Conservation (phyloP, 2,329 filamentous ascomycete species). For the Exophiala viscosa region DNA sequence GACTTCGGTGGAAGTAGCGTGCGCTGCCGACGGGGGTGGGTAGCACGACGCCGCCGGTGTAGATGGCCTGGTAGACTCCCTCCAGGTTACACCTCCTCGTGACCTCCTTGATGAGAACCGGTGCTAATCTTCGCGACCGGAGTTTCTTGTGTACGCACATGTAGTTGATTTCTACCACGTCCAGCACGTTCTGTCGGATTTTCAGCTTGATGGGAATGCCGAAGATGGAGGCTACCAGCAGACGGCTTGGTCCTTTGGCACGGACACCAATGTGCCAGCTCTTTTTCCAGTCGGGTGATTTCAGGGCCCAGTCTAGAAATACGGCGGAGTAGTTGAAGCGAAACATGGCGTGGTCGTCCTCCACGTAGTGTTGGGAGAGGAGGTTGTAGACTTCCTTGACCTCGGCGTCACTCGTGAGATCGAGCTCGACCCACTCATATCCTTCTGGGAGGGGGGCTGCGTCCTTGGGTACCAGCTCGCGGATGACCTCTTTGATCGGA, state of each 20-base stretch:
- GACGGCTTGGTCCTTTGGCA: slow-evolving; percentile 68
- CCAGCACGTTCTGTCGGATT: slow-evolving; percentile 70
- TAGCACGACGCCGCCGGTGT: slow-evolving; percentile 86
- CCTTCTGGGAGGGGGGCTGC: slow-evolving; percentile 71
- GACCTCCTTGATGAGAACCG: slow-evolving; percentile 95
- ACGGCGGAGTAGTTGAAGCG: slow-evolving; percentile 90
- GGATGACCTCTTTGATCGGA: slow-evolving; percentile 74
- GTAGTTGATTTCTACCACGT: slow-evolving; percentile 93
- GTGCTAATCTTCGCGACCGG: slow-evolving; percentile 83
- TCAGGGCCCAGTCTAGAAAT: slow-evolving; percentile 90
- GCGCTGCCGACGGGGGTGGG: slow-evolving; percentile 90
- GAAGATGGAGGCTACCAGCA: slow-evolving; percentile 92
- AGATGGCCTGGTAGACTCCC: slow-evolving; percentile 90
- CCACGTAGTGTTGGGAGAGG: slow-evolving; percentile 90
- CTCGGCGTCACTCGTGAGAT: slow-evolving; percentile 71
- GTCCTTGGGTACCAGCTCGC: slow-evolving; percentile 73
- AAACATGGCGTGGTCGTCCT: slow-evolving; percentile 96
- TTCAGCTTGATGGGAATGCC: slow-evolving; percentile 82
- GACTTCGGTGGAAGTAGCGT: slow-evolving; percentile 87
- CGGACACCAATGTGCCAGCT: slow-evolving; percentile 95
- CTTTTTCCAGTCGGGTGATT: slow-evolving; percentile 88
- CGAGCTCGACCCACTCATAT: slow-evolving; percentile 92
- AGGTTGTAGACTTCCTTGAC: slow-evolving; percentile 89
- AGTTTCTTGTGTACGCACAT: slow-evolving; percentile 98
- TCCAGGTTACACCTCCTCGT: slow-evolving; percentile 85